Evolutionary conservation across 768 basidiomycete genomes (phyloP), one percentile per base, ranked within the genome.

Genomic region (Thelephora ganbajun): DNA sequence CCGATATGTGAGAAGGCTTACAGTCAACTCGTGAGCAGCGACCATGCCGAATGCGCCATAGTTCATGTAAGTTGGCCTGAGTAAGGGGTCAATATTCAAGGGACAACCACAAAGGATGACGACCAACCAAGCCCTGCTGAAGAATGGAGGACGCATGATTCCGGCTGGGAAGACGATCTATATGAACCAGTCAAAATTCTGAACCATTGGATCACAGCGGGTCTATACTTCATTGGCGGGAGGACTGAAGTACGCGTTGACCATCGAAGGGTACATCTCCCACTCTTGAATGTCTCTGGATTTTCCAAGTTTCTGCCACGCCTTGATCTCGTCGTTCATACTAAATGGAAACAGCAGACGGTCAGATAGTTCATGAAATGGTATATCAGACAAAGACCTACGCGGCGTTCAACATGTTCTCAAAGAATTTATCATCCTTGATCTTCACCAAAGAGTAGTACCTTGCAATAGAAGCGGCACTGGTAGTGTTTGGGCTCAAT

Each of bases 111-210:
- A 11, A 18, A 41, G 35, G 16, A 37, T 43, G 51, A 39, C 30
- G 16, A 49, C 71, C 35, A 50, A 85, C 85, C 90, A 94, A 48
- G 78, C 69, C 46, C 75, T 68, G 3, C 74, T 76, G 70, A 92
- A 97, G 74, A 92, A 97, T 0, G 93, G 93, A 1, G 88, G 82
- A 53, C 83, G 89, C 14, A 98, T 66, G 56, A 98, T 92, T 20
- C 96, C 96, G 18, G 96, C 94, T 7, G 96, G 93, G 68, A 99
- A 97, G 18, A 91, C 88, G 45, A 93, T 91, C 82, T 88, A 48
- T 23, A 44, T 22, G 6, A 7, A 16, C 39, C 16, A 46, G n/a
- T 43, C n/a, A 19, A 34, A 37, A 44, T 23, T 34, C 18, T 11
- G n/a, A 22, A 45, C 5, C 7, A 9, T 20, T 2, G 2, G 5